Evolutionary conservation across 805 yeast genomes (phyloP), one percentile per base, ranked within the genome.

Genomic region (Saccharomyces eubayanus): DNA sequence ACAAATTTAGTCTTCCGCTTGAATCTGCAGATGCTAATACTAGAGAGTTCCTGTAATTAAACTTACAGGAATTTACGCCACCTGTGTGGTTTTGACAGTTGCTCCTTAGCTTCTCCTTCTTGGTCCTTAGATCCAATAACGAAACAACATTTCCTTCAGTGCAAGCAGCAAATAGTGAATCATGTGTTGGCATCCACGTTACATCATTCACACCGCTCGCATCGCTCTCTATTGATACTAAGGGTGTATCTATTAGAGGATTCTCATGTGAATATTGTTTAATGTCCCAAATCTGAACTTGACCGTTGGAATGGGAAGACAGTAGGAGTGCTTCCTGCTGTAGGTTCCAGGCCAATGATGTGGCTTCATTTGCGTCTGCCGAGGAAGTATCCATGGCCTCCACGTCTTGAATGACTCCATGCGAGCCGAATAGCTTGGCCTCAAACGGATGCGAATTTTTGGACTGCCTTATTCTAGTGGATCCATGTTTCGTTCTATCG

Each of bases 401-500:
- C 55, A 66, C 12, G 59, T 56, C 47, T 62, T 59, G 43, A 10
- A 9, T 53, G 52, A 14, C 50, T 45, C 31, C 51, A 40, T 41
- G 43, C 8, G 43, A 36, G 20, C 43, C 43, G 24, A 36, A 21
- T 6, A 65, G 55, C 47, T 48, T 54, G 11, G 62, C 59, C 47
- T 63, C 65, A 48, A 57, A 65, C 1, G 58, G 54, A 46, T 53
- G 48, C 8, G 54, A 6, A n/a, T 21, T 31, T 24, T 46, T 53
- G 21, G 57, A 54, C 48, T 51, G 60, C 43, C 60, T 62, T 27
- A 55, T 47, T 46, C 69, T 72, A 11, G 77, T 72, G 1, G 89
- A 77, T 2, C 69, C 65, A 66, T 89, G 96, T 65, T 88, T 89
- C 0, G 97, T 90, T 60, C 94, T 76, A 67, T 91, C 96, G 68